Base-by-base conservation (phyloP, 305 asterid species). In the Petunia hybrid region DNA sequence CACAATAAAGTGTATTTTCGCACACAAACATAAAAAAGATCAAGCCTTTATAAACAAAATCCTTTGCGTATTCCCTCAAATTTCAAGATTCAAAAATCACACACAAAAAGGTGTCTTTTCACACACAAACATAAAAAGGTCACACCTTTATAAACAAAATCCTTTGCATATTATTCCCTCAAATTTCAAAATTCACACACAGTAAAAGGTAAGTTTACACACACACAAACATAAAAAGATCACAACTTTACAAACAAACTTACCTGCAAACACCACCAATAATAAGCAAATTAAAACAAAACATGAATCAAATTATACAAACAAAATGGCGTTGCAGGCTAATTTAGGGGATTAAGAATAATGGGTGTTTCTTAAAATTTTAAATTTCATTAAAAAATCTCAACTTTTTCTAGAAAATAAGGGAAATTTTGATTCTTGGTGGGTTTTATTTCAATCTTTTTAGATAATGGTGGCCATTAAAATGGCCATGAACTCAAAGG, bases 391-490 rank as follows among this genome's bases (percentile, higher is more conserved):
- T 81, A 35, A n/a, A 66, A 71, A 71, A 71, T 42, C 62, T 71
- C 62, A 48, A 31, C 56, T 14, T 66, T 16, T 22, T 66, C 14
- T 43, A 14, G 63, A 68, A 68, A 42, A 51, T 45, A 46, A 12
- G 1, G 63, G 40, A 35, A 51, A 51, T 7, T 3, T 73, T 7
- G 78, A 73, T 16, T 73, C 63, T 51, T 73, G 62, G 42, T 73
- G 78, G 78, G 46, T 73, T 42, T 46, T 69, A 16, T 6, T 16
- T 40, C 2, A 39, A 53, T 69, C 57, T 14, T 14, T 22, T 16
- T 79, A 36, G 80, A 85, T 68, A 83, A 86, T 76, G 89, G 89
- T 87, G 81, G 93, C 90, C 89, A 88, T 84, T 87, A 41, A 78
- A 90, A 86, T 88, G 90, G 86, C 93, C 91, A 88, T 91, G 78